These are phyloP conservation scores for Gardenia jasminoides DNA, from an alignment of 257 asterid species.

Conservation along the genomic window DNA sequence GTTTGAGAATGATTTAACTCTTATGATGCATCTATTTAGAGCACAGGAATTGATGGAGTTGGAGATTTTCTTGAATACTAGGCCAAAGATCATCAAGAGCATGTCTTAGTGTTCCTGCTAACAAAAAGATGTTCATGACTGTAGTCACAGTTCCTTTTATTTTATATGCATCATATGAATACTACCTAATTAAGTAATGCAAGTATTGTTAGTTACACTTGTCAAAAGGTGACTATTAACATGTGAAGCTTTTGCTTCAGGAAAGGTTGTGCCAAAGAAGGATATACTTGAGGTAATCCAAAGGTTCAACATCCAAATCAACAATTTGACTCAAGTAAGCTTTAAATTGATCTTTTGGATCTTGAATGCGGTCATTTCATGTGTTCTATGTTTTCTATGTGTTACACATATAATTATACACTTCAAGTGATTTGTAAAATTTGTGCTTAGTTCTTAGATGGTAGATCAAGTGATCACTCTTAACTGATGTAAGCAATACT, in stretches of 20 bases:
- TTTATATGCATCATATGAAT: neutral
- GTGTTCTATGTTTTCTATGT: neutral
- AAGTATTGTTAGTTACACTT: neutral
- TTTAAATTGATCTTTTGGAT: conserved; percentile 16
- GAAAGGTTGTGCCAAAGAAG: conserved; percentile 64
- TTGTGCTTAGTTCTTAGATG: neutral
- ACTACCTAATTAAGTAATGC: neutral
- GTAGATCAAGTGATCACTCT: neutral
- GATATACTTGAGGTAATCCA: conserved; percentile 57
- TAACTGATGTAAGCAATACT: neutral
- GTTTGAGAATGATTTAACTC: neutral
- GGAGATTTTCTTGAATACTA: neutral
- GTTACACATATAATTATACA: neutral
- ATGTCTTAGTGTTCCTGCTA: neutral
- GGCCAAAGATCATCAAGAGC: neutral
- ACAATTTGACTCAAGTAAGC: conserved; percentile 94
- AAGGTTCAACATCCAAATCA: conserved; percentile 89
- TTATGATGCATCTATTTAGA: neutral
- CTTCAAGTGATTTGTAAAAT: neutral
- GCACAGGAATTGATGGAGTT: no score
- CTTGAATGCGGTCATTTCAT: neutral
- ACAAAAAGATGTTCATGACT: neutral
- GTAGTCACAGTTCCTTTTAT: neutral
- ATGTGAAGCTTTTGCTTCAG: conserved; percentile 35
- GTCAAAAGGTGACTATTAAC: neutral